A percentile compares a stretch with the other conserved stretches of the same genome.
Evolutionary conservation across 139 green algal genomes (phyloP).

Genomic region (Gonium pectorale): DNA sequence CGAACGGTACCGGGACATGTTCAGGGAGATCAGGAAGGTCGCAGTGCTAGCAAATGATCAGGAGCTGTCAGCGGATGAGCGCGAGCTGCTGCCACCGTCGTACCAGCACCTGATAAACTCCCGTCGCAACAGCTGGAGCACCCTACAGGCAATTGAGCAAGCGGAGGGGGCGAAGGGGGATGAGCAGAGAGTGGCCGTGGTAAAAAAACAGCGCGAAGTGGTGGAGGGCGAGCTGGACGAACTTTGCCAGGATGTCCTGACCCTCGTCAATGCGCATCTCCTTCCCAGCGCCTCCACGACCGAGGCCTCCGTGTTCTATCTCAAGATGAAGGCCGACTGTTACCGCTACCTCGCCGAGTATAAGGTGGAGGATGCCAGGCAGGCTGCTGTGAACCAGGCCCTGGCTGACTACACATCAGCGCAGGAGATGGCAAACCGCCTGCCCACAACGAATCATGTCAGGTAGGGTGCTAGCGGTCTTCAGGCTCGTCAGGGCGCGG

Average conservation of each 20-base stretch:
- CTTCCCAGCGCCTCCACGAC: constrained; percentile 92
- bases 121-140: constrained; percentile 94
- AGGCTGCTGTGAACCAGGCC: constrained; percentile 94
- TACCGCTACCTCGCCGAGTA: constrained; percentile 99
- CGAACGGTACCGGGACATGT: constrained; percentile 93
- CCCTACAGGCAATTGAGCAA: constrained; percentile 96
- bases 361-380: constrained; percentile 88
- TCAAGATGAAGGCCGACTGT: constrained; percentile 96
- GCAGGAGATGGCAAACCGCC: constrained; percentile 77
- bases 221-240: constrained; percentile 94
- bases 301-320: constrained; percentile 99
- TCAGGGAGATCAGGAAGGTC: constrained; percentile 97
- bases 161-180: constrained; percentile 97
- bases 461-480: constrained; percentile 3
- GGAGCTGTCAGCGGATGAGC: constrained; percentile 97
- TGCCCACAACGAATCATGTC: constrained; percentile 97
- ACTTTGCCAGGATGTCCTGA: constrained; percentile 90
- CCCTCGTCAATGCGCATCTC: constrained; percentile 95
- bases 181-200: constrained; percentile 90
- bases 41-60: constrained; percentile 86
- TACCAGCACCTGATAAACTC: constrained; percentile 99
- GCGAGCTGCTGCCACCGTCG: constrained; percentile 87
- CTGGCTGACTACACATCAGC: constrained; percentile 96
- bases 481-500: too few species aligned
- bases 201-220: constrained; percentile 68